Evolutionary conservation across 208 protist species (phyloP).

Genomic region (Trypanosoma lewisi): DNA sequence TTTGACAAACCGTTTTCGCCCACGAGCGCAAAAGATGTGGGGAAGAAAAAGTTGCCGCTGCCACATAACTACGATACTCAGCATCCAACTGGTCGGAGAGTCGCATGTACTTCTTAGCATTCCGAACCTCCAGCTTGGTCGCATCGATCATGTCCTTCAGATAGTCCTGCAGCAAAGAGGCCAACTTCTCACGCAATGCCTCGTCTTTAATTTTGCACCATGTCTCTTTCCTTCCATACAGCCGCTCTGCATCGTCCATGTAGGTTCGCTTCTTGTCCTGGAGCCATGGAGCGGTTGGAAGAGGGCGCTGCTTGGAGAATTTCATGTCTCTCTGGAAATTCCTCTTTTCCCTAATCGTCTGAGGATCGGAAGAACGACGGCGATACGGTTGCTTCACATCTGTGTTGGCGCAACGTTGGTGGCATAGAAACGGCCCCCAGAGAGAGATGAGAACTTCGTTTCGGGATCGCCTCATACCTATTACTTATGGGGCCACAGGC

Average conservation of each 20-base stretch:
- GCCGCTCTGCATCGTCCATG: conserved; percentile 86
- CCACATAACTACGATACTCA: conserved; percentile 66
- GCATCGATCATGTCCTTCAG: conserved; percentile 67
- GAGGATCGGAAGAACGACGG: conserved; percentile 71
- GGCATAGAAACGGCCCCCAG: neutral
- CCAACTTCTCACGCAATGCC: conserved; percentile 68
- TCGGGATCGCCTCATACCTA: conserved; percentile 14
- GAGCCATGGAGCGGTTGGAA: conserved; percentile 74
- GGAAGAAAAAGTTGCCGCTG: conserved; percentile 45
- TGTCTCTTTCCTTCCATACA: conserved; percentile 84
- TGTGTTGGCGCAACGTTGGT: conserved; percentile 4
- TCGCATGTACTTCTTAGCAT: conserved; percentile 64
- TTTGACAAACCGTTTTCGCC: conserved; percentile 27
- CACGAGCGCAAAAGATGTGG: conserved; percentile 44
- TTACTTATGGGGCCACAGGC: neutral
- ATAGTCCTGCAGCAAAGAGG: conserved; percentile 78
- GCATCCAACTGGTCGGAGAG: conserved; percentile 49
- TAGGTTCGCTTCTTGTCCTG: conserved; percentile 71
- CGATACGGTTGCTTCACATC: conserved; percentile 35
- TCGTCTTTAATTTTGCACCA: conserved; percentile 66
- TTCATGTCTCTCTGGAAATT: conserved; percentile 81
- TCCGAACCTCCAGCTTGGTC: conserved; percentile 51
- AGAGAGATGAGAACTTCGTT: neutral
- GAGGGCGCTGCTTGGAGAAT: conserved; percentile 64
- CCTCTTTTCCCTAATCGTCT: conserved; percentile 60